A percentile compares a stretch with the other conserved stretches of the same genome.
phyloP scores from a whole-genome alignment of 2,329 filamentous ascomycete species.

The Plectosphaerella plurivora region DNA sequence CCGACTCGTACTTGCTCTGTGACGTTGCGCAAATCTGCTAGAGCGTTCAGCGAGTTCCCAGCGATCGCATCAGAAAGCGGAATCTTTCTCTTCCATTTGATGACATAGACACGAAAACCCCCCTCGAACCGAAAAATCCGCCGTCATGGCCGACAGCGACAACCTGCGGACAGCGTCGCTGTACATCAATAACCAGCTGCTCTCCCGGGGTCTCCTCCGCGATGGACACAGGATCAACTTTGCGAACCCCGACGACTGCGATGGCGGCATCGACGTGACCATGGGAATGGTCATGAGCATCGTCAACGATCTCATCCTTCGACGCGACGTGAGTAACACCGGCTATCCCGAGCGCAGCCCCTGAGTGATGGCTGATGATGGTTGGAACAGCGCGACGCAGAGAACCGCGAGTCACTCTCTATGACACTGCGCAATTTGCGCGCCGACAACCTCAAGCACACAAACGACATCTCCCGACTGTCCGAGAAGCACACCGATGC shows the following conservation, averaged over 20 bases:
- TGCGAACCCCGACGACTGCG: conserved; percentile 61
- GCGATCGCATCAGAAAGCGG: not conserved
- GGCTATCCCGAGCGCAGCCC: not conserved
- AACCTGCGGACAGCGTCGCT: conserved; percentile 63
- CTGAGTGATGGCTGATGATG: not conserved
- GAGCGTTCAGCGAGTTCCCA: not conserved
- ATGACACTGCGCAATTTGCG: conserved; percentile 72
- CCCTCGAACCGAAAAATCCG: not conserved
- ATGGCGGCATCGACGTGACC: conserved; percentile 58
- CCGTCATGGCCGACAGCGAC: conserved; percentile 51
- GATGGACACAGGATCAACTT: conserved; percentile 80
- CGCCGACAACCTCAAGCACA: conserved; percentile 69
- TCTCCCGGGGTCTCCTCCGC: conserved; percentile 60
- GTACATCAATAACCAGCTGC: conserved; percentile 69
- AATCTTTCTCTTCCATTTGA: not conserved
- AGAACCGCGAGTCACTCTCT: conserved; percentile 79
- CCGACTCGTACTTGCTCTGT: not conserved
- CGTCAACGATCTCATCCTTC: conserved; percentile 86
- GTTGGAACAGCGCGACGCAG: conserved; percentile 69
- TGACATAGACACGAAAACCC: not conserved
- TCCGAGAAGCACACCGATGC: conserved; percentile 49
- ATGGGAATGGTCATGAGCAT: conserved; percentile 89
- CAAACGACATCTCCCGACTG: conserved; percentile 60
- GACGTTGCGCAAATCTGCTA: too few species aligned
- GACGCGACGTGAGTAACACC: conserved; percentile 70